Evolutionary conservation across 768 basidiomycete species (phyloP), one percentile per base, ranked within the genome.

Genomic region (Clavaria fumosa): DNA sequence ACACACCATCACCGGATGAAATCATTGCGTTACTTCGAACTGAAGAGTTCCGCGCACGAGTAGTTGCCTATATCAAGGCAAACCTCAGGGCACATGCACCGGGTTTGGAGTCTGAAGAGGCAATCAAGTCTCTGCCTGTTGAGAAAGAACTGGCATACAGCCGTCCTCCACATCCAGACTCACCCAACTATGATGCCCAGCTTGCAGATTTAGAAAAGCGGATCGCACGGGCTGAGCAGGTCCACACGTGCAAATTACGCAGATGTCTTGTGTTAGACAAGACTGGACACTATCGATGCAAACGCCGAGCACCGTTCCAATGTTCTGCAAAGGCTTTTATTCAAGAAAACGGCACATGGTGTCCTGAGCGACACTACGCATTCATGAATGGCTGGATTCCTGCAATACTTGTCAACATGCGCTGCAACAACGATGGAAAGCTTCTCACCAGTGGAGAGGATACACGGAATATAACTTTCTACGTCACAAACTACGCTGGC

Each of bases 381-480:
- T 53, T 40, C 26, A 31, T 61, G 7, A 60, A 58, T 30, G 46
- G 35, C 1, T 59, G 50, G 50, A 47, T 35, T 9, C 59, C 58
- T 0, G 37, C 36, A 0, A 44, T 65, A 1, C 20, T 52, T 0
- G 20, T 52, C 3, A 44, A 47, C 20, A 35, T 38, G 0, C 43
- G 50, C 0, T 63, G 57, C 39, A 69, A 70, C 39, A 57, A 67
- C 37, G 61, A 70, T 38, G 31, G 31, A 0, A 69, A 69, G 34
- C 41, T 69, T 0, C 15, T 67, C 0, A 61, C 58, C 0, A 59
- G 58, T 47, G 53, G 56, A 0, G 5, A 15, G 0, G 58, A 61
- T 2, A 63, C 64, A 0, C 51, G 40, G 14, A 50, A 59, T 23
- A 32, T 54, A 0, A 38, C 52, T 0, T 62, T 46, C 32, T 68